Evolutionary conservation across 1,139 yeast genomes (phyloP), one percentile per base, ranked within the genome.

Genomic region (Hemisphaericaspora lyxosophila): DNA sequence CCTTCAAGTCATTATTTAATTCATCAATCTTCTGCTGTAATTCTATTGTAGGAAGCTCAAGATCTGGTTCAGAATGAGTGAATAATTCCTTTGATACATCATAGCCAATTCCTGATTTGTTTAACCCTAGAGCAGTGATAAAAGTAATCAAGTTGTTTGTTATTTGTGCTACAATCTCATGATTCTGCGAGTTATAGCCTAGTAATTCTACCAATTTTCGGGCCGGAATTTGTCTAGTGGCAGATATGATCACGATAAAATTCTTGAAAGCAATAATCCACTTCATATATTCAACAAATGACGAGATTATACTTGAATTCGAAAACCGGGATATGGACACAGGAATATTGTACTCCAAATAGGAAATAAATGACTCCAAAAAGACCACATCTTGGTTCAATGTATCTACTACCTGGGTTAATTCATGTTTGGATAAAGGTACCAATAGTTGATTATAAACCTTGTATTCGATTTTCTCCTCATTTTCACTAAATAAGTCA

Each of bases 181-280:
- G 20, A 11, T 38, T 34, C 2, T 33, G 26, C 7, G 46, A 46
- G 14, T 44, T 41, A 40, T 58, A 57, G 2, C 71, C 73, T 46
- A 67, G 41, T 18, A 57, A 42, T 13, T 46, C 41, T 2, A 64
- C 38, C 39, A 66, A 25, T 35, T 56, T 56, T 7, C 26, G 23
- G 7, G 59, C 41, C 1, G 64, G 47, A 7, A 64, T 57, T 26
- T 50, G 44, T 30, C 47, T 50, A 1, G 58, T 51, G 25, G 54
- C 49, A 3, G 67, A 55, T 28, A 67, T 43, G 11, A 64, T 48
- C 34, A 63, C 41, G 17, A 66, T 44, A 31, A 62, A 59, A 15
- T 50, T 50, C 45, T 67, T 67, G 41, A 55, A 49, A 40, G 62
- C 67, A 16, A 66, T 54, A 8, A 62, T 51, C n/a, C 45, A 41